These are phyloP conservation scores for Ormosia semicastrata DNA, from an alignment of 306 rosid species.

Conservation along the genomic window DNA sequence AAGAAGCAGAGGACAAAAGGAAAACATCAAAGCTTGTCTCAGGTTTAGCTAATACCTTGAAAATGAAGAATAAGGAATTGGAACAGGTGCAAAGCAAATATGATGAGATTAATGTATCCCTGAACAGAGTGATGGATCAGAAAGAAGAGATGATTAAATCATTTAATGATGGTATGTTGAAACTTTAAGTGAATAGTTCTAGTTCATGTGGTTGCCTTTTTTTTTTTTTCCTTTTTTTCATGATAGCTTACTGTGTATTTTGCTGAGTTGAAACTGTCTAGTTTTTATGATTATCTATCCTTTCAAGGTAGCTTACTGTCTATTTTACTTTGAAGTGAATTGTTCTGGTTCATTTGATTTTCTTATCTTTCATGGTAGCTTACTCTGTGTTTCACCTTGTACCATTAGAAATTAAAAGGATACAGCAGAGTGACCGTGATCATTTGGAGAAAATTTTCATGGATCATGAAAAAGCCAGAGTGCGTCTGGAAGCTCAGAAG, in stretches of 20 bases:
- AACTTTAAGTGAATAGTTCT: not conserved
- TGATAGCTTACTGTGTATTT: not conserved
- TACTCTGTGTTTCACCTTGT: conserved; percentile 16
- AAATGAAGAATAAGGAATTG: conserved; percentile 39
- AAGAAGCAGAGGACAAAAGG: conserved; percentile 40
- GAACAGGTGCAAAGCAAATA: conserved; percentile 45
- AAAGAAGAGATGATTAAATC: conserved; percentile 45
- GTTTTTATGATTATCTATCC: not conserved
- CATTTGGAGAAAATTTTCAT: conserved; percentile 31
- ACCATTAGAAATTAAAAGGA: conserved; percentile 44
- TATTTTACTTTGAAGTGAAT: not conserved
- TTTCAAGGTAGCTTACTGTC: not conserved
- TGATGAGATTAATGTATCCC: conserved; percentile 32
- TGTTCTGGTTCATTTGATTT: conserved; percentile 1
- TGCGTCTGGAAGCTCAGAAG: conserved; percentile 45
- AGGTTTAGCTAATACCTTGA: conserved; percentile 49
- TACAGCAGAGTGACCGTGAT: conserved; percentile 38
- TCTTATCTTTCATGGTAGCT: conserved; percentile 19
- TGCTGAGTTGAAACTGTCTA: not conserved
- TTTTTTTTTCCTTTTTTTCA: not conserved
- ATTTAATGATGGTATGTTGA: conserved; percentile 50
- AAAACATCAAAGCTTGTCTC: conserved; percentile 47
- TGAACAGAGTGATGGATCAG: conserved; percentile 40
- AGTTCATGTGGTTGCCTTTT: not conserved
- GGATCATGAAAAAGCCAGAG: conserved; percentile 46